Base-by-base conservation (phyloP, 2,329 filamentous ascomycete genomes). In the Sporothrix pallida region DNA sequence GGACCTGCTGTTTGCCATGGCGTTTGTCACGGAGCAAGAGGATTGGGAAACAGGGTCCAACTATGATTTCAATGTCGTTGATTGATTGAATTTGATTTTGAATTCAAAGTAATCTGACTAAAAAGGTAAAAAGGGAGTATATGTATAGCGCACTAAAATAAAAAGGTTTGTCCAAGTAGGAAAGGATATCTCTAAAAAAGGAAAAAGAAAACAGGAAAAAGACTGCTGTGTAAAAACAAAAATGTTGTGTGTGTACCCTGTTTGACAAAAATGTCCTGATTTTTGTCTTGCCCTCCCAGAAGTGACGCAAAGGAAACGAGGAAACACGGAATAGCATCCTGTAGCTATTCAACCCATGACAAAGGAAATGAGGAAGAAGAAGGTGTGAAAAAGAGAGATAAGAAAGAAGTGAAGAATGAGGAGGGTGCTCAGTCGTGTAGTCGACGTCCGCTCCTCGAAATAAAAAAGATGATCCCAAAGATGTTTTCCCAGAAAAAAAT, bases 171-270 rank as follows among this genome's bases (percentile, higher is more conserved):
- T 67, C 62, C 62, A 26, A 67, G 62, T 46, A 26, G 62, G 62
- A 67, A 67, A 68, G 65, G 65, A 68, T 68, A 68, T 68, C 65
- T 68, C 46, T 50, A 60, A 52, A 37, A 5, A n/a, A 48, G 46
- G 31, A 23, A 37, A 15, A 17, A 37, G 15, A 44, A 42, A 54
- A 26, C 23, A 26, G 23, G 23, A 26, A 52, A 69, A 31, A 42
- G 37, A n/a, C 60, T 46, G 60, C 60, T 23, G 42, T 46, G 50
- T 54, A 13, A 37, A n/a, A 69, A 52, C 2, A 31, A 48, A 44
- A 23, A 8, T 62, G 56, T 62, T 20, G 31, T 63, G 58, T 63
- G 58, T 44, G 58, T 17, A 5, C 42, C n/a, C 7, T 15, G 20
- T 26, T n/a, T 10, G 62, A 48, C 62, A 67, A 48, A 67, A 67